These are phyloP conservation scores for Penicillium sumatraense DNA, from an alignment of 2,329 filamentous ascomycete genomes.

Conservation along the genomic window DNA sequence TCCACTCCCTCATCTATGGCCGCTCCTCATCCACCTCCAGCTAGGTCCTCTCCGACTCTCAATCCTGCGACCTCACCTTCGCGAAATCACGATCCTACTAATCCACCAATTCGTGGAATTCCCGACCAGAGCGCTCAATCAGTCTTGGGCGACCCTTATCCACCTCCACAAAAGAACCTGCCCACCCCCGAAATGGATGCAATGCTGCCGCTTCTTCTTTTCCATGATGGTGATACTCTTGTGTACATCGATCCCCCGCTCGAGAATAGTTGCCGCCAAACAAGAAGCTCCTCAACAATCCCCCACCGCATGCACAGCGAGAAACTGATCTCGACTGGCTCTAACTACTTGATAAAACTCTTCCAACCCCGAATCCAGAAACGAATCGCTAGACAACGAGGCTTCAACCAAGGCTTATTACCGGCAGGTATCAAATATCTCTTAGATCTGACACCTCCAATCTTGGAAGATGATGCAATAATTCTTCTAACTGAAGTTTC, in stretches of 20 bases:
- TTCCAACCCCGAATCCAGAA: slow-evolving; percentile 28
- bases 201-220: slow-evolving; percentile 23
- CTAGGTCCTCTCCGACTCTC: neutral
- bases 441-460: slow-evolving; percentile 66
- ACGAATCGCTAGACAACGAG: slow-evolving; percentile 33
- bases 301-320: slow-evolving; percentile 41
- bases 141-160: too few relatives aligned
- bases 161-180: too few relatives aligned
- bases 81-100: neutral
- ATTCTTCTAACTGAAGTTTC: slow-evolving; percentile 63
- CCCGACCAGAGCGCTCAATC: too few relatives aligned
- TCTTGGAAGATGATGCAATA: slow-evolving; percentile 66
- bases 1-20: neutral
- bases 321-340: slow-evolving; percentile 35
- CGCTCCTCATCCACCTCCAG: neutral
- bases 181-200: too few relatives aligned
- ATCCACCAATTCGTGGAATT: too few relatives aligned
- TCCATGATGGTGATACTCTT: slow-evolving; percentile 41
- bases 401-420: slow-evolving; percentile 26
- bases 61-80: neutral
- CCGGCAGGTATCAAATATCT: slow-evolving; percentile 59
- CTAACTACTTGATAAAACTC: slow-evolving; percentile 34
- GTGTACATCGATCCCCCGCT: slow-evolving; percentile 42
- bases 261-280: slow-evolving; percentile 16
- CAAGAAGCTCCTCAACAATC: slow-evolving; percentile 23